phyloP scores from a whole-genome alignment of 1,139 yeast genomes.

The Groenewaldozyma sp. region DNA sequence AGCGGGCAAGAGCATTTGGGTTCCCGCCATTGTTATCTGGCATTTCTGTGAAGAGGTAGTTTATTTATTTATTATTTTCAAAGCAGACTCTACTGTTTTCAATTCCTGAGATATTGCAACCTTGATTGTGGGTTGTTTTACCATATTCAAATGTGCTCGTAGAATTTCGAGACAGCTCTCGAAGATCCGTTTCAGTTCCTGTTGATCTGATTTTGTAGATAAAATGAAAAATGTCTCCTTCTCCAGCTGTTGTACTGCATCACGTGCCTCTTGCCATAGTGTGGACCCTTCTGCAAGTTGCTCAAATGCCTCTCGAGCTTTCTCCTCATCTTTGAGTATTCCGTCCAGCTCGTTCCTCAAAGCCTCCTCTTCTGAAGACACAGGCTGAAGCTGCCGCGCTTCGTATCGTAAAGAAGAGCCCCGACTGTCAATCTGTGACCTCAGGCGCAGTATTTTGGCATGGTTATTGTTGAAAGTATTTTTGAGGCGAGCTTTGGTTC shows the following conservation, averaged over 20 bases:
- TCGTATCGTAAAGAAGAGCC: background rate
- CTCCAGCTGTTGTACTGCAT: constrained; percentile 16
- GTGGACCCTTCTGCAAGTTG: constrained; percentile 22
- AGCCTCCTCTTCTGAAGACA: constrained; percentile 10
- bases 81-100: constrained; percentile 21
- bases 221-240: constrained; percentile 8
- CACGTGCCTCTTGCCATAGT: constrained; percentile 23
- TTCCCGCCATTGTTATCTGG: constrained; percentile 23
- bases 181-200: constrained; percentile 6
- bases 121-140: constrained; percentile 8
- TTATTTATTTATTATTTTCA: constrained; percentile 13
- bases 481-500: constrained; percentile 6
- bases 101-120: constrained; percentile 28
- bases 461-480: constrained; percentile 9
- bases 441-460: background rate
- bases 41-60: background rate
- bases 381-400: constrained; percentile 1
- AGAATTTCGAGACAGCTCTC: constrained; percentile 9
- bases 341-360: constrained; percentile 12
- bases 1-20: constrained; percentile 23
- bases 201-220: background rate
- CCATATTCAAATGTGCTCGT: constrained; percentile 11
- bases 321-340: constrained; percentile 13
- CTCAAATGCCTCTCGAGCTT: constrained; percentile 11
- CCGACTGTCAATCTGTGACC: constrained; percentile 2